Conservation (phyloP, 805 yeast species). For the Metschnikowia peoriensis region DNA sequence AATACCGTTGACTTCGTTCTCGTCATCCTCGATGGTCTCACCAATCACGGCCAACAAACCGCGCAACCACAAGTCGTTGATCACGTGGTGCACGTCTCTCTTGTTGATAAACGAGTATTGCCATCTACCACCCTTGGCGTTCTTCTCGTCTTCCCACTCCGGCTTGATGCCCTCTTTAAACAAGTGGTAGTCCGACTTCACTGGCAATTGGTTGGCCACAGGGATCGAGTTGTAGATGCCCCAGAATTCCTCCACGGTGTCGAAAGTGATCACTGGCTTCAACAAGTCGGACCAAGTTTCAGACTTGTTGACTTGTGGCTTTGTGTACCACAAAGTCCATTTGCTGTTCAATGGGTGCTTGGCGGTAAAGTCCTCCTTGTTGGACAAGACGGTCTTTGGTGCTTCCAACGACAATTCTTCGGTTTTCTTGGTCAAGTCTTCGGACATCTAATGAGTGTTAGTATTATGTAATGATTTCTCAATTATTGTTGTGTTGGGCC, state of each 20-base stretch:
- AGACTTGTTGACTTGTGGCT: conserved; percentile 74
- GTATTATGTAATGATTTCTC: conserved; percentile 1
- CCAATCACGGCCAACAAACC: conserved; percentile 89
- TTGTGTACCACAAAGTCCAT: conserved; percentile 98
- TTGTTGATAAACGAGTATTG: conserved; percentile 63
- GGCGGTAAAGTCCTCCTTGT: conserved; percentile 63
- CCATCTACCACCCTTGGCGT: conserved; percentile 95
- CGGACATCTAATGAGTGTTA: conserved; percentile 34
- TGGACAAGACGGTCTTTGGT: conserved; percentile 53
- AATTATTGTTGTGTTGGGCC: too few species aligned
- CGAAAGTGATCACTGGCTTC: conserved; percentile 88
- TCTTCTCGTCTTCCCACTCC: conserved; percentile 95
- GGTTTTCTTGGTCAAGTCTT: conserved; percentile 44
- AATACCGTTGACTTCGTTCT: conserved; percentile 88
- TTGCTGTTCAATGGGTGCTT: conserved; percentile 86
- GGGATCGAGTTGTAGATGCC: conserved; percentile 95
- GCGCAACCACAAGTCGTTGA: conserved; percentile 91
- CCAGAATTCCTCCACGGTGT: conserved; percentile 99
- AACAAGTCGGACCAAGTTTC: conserved; percentile 92
- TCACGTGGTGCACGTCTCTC: conserved; percentile 54
- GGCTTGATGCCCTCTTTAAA: conserved; percentile 94
- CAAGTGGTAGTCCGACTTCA: conserved; percentile 90
- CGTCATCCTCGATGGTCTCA: conserved; percentile 84
- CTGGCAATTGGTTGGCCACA: conserved; percentile 83
- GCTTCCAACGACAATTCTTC: conserved; percentile 43